These are phyloP conservation scores for Boletus eberwhitei DNA, from an alignment of 768 basidiomycete species.

Conservation along the genomic window DNA sequence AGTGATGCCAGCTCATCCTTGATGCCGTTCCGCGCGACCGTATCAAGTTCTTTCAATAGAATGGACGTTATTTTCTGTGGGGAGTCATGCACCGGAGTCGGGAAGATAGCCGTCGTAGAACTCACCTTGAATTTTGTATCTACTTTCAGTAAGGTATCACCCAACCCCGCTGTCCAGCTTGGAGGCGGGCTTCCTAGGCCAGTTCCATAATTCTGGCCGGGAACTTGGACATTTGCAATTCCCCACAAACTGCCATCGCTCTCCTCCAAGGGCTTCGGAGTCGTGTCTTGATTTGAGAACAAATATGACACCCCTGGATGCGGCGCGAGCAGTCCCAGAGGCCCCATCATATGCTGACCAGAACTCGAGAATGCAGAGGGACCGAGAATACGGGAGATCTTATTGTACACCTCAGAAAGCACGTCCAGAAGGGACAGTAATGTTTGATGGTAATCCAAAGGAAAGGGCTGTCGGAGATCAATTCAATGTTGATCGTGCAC, in stretches of 20 bases:
- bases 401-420: slow-evolving; percentile 85
- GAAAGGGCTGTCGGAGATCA: slow-evolving; percentile 61
- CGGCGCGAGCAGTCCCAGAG: slow-evolving; percentile 69
- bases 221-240: slow-evolving; percentile 53
- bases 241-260: slow-evolving; percentile 65
- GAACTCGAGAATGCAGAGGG: slow-evolving; percentile 72
- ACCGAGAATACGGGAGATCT: slow-evolving; percentile 78
- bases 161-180: slow-evolving; percentile 60
- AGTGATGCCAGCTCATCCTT: slow-evolving; percentile 80
- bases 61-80: slow-evolving; percentile 79
- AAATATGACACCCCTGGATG: slow-evolving; percentile 83
- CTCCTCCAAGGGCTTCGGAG: slow-evolving; percentile 37
- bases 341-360: slow-evolving; percentile 72
- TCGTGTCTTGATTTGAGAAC: slow-evolving; percentile 42
- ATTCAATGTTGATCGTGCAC: slow-evolving; percentile 1
- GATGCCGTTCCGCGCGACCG: slow-evolving; percentile 75
- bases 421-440: slow-evolving; percentile 87
- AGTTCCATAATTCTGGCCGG: slow-evolving; percentile 29
- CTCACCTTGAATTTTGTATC: slow-evolving; percentile 82
- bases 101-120: slow-evolving; percentile 3
- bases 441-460: slow-evolving; percentile 85
- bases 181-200: slow-evolving; percentile 49
- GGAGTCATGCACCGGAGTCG: background rate
- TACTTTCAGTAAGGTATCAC: slow-evolving; percentile 75
- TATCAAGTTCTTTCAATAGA: slow-evolving; percentile 82